phyloP scores from a whole-genome alignment of 2,329 filamentous ascomycete species.

The Dactylella cylindrospora region DNA sequence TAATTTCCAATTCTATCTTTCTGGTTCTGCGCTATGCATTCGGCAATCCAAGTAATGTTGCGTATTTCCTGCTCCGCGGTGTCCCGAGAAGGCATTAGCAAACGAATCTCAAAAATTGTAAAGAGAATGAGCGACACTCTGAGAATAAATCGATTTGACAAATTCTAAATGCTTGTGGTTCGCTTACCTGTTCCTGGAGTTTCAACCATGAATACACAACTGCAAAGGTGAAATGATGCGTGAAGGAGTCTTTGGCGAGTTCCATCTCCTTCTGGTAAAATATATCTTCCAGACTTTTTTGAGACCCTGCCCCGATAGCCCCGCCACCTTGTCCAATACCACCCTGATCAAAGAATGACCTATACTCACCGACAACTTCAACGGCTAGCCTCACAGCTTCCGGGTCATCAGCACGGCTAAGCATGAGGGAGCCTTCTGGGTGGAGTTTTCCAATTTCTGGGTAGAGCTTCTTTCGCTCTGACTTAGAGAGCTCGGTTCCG shows the following conservation, averaged over 20 bases:
- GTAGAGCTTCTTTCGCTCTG: slow-evolving; percentile 93
- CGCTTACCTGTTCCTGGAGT: slow-evolving; percentile 85
- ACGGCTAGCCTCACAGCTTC: slow-evolving; percentile 92
- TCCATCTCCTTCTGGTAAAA: slow-evolving; percentile 99
- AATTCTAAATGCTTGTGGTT: neutral
- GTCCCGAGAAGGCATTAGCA: no score
- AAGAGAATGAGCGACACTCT: slow-evolving; percentile 42
- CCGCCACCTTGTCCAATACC: slow-evolving; percentile 72
- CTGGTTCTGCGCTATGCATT: slow-evolving; percentile 99
- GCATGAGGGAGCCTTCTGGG: slow-evolving; percentile 91
- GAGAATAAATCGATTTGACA: neutral
- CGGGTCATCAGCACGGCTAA: slow-evolving; percentile 89
- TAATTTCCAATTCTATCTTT: slow-evolving; percentile 99
- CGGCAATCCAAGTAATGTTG: slow-evolving; percentile 99
- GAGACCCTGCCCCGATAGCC: slow-evolving; percentile 70
- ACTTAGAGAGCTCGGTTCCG: slow-evolving; percentile 90
- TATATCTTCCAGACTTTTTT: slow-evolving; percentile 90
- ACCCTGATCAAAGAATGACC: slow-evolving; percentile 92
- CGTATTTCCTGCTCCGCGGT: slow-evolving; percentile 77
- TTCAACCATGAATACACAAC: slow-evolving; percentile 98
- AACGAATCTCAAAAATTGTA: slow-evolving; percentile 35
- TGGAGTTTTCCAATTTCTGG: slow-evolving; percentile 87
- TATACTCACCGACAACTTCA: slow-evolving; percentile 90
- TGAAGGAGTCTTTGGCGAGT: slow-evolving; percentile 91
- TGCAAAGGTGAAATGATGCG: slow-evolving; percentile 88